Base-by-base conservation (phyloP, 2,329 filamentous ascomycete genomes). In the Akanthomyces dipterigenus region DNA sequence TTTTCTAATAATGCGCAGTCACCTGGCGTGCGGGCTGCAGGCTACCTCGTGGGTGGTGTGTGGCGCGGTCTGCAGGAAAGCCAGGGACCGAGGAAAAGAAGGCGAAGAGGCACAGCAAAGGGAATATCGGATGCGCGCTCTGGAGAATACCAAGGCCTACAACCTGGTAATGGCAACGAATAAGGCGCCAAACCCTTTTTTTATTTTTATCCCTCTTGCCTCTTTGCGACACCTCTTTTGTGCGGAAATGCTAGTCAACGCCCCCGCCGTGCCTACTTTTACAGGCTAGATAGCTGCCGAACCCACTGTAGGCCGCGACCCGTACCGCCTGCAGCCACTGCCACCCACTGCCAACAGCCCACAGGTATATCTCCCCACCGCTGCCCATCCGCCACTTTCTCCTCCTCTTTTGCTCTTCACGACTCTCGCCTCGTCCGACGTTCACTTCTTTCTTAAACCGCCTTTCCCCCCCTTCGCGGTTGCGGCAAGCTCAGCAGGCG, bases 401-500 rank as follows among this genome's bases (percentile, higher is more conserved):
- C 64, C 61, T 64, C 66, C 63, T 65, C 63, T 76, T 71, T 76
- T 71, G 73, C 72, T 80, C 78, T 73, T 80, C 78, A 83, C 81
- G 81, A 84, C 75, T 76, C 76, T 57, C 55, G 38, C 77, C 74
- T 80, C 80, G 79, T 84, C 80, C 77, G 75, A 75, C 78, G 71
- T 81, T 82, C 78, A 79, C 79, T 82, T 82, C 78, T 81, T 79
- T 75, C 66, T 74, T 56, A 45, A 53, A 49, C 55, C 56, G 48
- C 56, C 50, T 28, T 43, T 31, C 24, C 28, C 28, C 43, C 50
- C 53, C 51, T 36, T 60, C 61, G 61, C 61, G 79, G 78, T 79
- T 77, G 76, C 77, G 79, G 80, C 77, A 79, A 24, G 78, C 78
- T 80, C 69, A 82, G 83, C 79, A 85, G 83, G 80, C 78, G 80